These are phyloP conservation scores for Crucibulum parvulum DNA, from an alignment of 1,284 basidiomycete genomes.

Conservation along the genomic window DNA sequence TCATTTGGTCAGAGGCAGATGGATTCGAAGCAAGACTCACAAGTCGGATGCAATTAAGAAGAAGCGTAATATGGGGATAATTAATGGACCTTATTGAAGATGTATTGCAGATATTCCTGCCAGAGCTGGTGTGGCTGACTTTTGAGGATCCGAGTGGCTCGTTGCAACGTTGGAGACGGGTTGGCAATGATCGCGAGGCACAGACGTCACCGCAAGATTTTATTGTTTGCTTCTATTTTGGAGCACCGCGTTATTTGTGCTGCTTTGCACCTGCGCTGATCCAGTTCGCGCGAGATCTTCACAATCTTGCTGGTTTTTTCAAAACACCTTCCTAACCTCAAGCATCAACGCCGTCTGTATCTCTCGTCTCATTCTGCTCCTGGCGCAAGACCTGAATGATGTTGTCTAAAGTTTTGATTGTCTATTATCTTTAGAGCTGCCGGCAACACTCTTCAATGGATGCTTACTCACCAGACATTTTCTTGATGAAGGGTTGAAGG, in stretches of 20 bases:
- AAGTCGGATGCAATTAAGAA: not conserved
- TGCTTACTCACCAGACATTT: too few species aligned
- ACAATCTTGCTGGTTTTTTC: too few species aligned
- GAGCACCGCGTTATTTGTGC: constrained; percentile 1
- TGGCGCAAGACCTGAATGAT: not conserved
- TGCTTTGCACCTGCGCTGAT: not conserved
- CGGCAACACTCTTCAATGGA: not conserved
- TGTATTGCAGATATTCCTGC: too few species aligned
- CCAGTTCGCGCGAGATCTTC: too few species aligned
- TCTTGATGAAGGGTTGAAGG: not conserved
- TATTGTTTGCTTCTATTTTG: constrained; percentile 1
- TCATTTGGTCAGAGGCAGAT: not conserved
- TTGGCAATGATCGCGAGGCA: not conserved
- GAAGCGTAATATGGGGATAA: not conserved
- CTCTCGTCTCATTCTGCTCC: not conserved
- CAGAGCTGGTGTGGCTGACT: not conserved
- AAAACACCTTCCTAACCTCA: not conserved
- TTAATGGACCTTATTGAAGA: too few species aligned
- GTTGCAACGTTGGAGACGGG: constrained; percentile 4
- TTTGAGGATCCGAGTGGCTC: not conserved
- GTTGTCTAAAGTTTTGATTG: not conserved
- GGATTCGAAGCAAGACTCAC: not conserved
- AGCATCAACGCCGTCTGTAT: not conserved
- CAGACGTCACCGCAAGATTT: constrained; percentile 8
- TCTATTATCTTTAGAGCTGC: not conserved